phyloP scores from a whole-genome alignment of 179 eudicot genomes.

The Beta lomatogona region DNA sequence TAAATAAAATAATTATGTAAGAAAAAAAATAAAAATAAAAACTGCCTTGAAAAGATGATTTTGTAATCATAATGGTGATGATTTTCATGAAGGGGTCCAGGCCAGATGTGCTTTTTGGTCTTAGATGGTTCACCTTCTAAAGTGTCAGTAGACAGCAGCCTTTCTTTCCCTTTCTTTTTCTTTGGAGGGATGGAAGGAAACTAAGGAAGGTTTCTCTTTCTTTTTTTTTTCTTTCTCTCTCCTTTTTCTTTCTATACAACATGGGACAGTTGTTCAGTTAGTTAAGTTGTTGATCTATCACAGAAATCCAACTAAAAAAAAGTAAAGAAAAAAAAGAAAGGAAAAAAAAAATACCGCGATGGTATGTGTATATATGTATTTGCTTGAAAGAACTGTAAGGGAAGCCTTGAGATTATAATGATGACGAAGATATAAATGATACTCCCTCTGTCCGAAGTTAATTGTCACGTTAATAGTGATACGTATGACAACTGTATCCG shows the following conservation, averaged over 20 bases:
- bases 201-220: conserved; percentile 13
- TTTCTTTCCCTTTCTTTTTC: conserved; percentile 25
- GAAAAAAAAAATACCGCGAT: not conserved
- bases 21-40: conserved; percentile 23
- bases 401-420: not conserved
- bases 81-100: conserved; percentile 45
- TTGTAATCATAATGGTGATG: conserved; percentile 56
- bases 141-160: conserved; percentile 42
- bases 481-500: too few species aligned
- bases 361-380: not conserved
- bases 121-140: conserved; percentile 30
- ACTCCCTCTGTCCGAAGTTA: too few species aligned
- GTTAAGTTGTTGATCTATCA: conserved; percentile 25
- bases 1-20: conserved; percentile 26
- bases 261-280: conserved; percentile 34
- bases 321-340: not conserved
- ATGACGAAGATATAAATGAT: conserved; percentile 12
- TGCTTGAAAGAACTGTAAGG: not conserved
- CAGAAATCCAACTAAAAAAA: not conserved
- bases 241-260: conserved; percentile 36
- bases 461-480: too few species aligned
- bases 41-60: conserved; percentile 35
- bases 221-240: conserved; percentile 19
- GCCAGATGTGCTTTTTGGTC: conserved; percentile 36
- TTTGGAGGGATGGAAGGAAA: conserved; percentile 9